Base-by-base conservation (phyloP, 1,139 yeast species). In the Diutina catenulata region DNA sequence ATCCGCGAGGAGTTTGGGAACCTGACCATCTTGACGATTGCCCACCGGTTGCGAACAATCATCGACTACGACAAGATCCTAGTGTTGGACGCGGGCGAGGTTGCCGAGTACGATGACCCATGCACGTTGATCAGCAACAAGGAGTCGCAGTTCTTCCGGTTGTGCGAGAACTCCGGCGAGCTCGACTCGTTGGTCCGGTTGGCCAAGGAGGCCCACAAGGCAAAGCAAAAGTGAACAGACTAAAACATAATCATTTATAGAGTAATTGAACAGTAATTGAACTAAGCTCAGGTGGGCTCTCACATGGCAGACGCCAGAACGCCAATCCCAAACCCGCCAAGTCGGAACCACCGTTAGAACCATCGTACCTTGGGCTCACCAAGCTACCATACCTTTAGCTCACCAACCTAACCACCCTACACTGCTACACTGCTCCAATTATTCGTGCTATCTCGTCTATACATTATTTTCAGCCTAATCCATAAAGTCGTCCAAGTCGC, bases 131-230 rank as follows among this genome's bases (percentile, higher is more conserved):
- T 91, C 44, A 59, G 74, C 31, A 66, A 83, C 53, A 67, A 68
- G 47, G 65, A 69, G 21, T 70, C 91, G 8, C 69, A 79, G 40
- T 88, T 88, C 66, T 72, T 80, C 60, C 72, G 81, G 44, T 86
- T 88, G 97, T 88, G 97, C 62, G 80, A 72, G 44, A 82, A 86
- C 55, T 81, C 94, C 56, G 97, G 97, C 38, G 97, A 91, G 56
- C 64, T 88, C 44, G 95, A 86, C 29, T 68, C 79, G 5, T 70
- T 91, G 49, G 64, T 76, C 22, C 74, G 70, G 43, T 59, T 83
- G 47, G 94, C 97, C 3, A 80, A 81, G 53, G 80, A 76, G 47
- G 67, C 67, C 1, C 65, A 50, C 44, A 57, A 62, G 22, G 48
- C 49, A 38, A 62, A 59, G 45, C 64, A 64, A 50, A 66, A 65